Base-by-base conservation (phyloP, 345 rosid species). In the Syzygium jambos region DNA sequence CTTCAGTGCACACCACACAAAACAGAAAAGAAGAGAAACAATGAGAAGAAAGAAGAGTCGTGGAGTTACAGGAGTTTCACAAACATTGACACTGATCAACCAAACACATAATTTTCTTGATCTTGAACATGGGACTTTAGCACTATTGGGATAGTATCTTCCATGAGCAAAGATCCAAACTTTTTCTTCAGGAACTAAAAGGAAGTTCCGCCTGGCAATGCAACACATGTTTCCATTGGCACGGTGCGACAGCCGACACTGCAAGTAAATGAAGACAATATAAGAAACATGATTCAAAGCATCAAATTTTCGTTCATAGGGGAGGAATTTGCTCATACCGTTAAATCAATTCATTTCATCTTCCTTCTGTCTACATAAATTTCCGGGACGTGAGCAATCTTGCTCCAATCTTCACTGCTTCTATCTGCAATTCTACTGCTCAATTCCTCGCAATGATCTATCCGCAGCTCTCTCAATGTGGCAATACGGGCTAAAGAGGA, bases 321-420 rank as follows among this genome's bases (percentile, higher is more conserved):
- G 52, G 53, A 55, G 13, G 34, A 41, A 55, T 19, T 41, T 61
- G 52, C 52, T 16, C 22, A 14, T 55, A 78, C 43, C 30, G 4
- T 43, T 43, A 51, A 23, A 78, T 78, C n/a, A 38, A n/a, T 87
- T 80, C 86, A 84, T 78, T 87, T 78, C 12, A 90, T 52, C 52
- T 85, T 87, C 87, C 78, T 78, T 23, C 86, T 88, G 46, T 90
- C 89, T 21, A 91, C 84, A n/a, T 55, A 11, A 30, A 89, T 73
- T 14, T 85, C 53, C 15, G 85, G 89, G 54, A 90, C 11, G 77
- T 90, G 91, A 43, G 89, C 80, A 25, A 91, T 91, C 84, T 87
- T 89, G 17, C 68, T 49, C 93, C 91, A 91, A 88, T 89, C 93
- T 23, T 86, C 91, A 53, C 91, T 85, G 21, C 49, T 56, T 56